These are phyloP conservation scores for Neofusicoccum parvum DNA, from an alignment of 2,329 filamentous ascomycete species.

Conservation along the genomic window DNA sequence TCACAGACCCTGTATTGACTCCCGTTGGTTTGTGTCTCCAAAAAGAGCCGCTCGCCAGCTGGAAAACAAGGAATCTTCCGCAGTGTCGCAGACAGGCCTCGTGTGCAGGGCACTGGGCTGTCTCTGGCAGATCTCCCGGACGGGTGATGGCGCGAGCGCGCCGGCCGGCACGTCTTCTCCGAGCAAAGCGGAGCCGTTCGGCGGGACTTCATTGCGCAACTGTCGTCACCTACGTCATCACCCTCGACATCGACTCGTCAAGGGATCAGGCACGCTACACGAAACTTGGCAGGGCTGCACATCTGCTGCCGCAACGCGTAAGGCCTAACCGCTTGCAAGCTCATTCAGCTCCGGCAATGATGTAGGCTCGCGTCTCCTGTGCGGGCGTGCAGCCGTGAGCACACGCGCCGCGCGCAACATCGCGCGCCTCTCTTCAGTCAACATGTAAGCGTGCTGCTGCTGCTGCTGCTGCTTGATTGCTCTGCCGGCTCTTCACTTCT, in stretches of 20 bases:
- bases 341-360: neutral
- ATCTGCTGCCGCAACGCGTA: neutral
- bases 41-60: too few relatives aligned
- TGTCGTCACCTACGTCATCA: neutral
- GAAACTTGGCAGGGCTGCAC: neutral
- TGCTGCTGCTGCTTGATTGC: neutral
- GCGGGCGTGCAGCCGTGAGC: neutral
- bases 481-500: too few relatives aligned
- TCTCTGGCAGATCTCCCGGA: constrained; percentile 1
- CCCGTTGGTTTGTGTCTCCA: too few relatives aligned
- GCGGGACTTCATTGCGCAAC: neutral
- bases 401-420: neutral
- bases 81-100: neutral
- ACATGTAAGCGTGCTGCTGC: neutral
- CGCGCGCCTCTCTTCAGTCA: neutral
- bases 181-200: neutral
- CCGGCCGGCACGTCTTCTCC: neutral
- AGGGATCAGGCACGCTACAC: neutral
- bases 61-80: neutral
- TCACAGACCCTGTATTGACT: too few relatives aligned
- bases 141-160: neutral
- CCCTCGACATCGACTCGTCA: neutral
- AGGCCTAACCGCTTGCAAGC: neutral
- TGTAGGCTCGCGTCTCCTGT: neutral
- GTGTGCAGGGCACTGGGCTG: neutral